phyloP scores from a whole-genome alignment of 1,284 basidiomycete genomes.

The Leccinum laetum region DNA sequence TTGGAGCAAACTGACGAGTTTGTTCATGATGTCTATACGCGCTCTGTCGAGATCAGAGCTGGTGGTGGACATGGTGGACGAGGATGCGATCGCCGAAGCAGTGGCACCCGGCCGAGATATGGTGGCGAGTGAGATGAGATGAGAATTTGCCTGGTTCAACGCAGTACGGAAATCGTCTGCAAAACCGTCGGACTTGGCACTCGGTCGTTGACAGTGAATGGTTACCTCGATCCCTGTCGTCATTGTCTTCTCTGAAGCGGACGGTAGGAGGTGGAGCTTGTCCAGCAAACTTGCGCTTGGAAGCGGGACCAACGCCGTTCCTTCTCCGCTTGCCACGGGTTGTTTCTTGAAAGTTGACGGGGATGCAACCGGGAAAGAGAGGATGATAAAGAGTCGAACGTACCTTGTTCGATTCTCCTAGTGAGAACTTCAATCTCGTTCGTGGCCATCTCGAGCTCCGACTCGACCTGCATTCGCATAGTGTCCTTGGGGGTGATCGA shows the following conservation, averaged over 20 bases:
- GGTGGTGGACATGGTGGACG: slow-evolving; percentile 36
- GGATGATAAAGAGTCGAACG: slow-evolving; percentile 17
- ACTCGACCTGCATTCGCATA: slow-evolving; percentile 72
- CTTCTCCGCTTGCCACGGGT: slow-evolving; percentile 40
- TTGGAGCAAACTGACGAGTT: slow-evolving; percentile 71
- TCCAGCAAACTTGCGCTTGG: slow-evolving; percentile 42
- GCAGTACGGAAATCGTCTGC: slow-evolving; percentile 71
- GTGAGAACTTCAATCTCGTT: slow-evolving; percentile 69
- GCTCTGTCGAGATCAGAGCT: slow-evolving; percentile 53
- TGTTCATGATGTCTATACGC: slow-evolving; percentile 63
- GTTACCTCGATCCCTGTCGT: slow-evolving; percentile 38
- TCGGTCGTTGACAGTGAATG: neutral
- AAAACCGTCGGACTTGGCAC: slow-evolving; percentile 11
- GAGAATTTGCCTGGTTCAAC: slow-evolving; percentile 58
- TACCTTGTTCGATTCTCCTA: slow-evolving; percentile 63
- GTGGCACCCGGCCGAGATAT: slow-evolving; percentile 48
- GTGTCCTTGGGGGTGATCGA: slow-evolving; percentile 44
- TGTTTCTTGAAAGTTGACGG: slow-evolving; percentile 33
- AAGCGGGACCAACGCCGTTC: slow-evolving; percentile 28
- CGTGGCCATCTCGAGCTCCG: slow-evolving; percentile 73
- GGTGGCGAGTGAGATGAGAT: slow-evolving; percentile 53
- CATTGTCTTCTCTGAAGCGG: slow-evolving; percentile 35
- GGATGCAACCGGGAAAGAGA: neutral
- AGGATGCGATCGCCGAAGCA: slow-evolving; percentile 36
- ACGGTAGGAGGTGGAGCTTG: slow-evolving; percentile 28